Base-by-base conservation (phyloP, 257 asterid species). In the Lycium ferocissimum region DNA sequence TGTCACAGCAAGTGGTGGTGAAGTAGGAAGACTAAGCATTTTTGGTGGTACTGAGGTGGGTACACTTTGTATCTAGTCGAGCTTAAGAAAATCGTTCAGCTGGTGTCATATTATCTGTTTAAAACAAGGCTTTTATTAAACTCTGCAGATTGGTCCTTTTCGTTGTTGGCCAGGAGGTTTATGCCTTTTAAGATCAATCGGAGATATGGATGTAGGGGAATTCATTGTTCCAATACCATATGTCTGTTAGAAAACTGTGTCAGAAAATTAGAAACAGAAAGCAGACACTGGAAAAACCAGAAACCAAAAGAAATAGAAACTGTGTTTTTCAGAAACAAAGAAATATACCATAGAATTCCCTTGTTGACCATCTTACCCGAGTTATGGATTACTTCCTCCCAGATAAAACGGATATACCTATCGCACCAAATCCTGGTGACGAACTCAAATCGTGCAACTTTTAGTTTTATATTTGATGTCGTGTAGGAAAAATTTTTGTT, bases 91-190 rank as follows among this genome's bases (percentile, higher is more conserved):
- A 49, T 51, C 62, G 56, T n/a, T 37, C 33, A 26, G 33, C 73
- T 3, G 56, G 22, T 3, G 22, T 63, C 59, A 65, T 17, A 13
- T 63, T 66, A 82, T 0, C 0, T 63, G 47, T 26, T 22, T 51
- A n/a, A 76, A 51, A 51, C 18, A 51, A 14, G 57, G 57, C 45
- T 51, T 37, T 80, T 61, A 56, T 38, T 85, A 61, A 26, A 45
- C 37, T 85, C 70, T 47, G 57, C 84, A 92, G 96, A 67, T 92
- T 18, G 98, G 98, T 62, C 98, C 96, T 79, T 94, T 94, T 26
- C 94, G 98, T 33, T 94, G 96, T 88, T 94, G 98, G 98, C 96
- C 98, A 2, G 95, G 98, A 26, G 98, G 96, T 49, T 90, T 94
- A 80, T 91, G 96, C 87, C 98, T 94, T 85, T 94, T 96, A 11